Base-by-base conservation (phyloP, 2,329 filamentous ascomycete genomes). In the Cercospora nicotianae region DNA sequence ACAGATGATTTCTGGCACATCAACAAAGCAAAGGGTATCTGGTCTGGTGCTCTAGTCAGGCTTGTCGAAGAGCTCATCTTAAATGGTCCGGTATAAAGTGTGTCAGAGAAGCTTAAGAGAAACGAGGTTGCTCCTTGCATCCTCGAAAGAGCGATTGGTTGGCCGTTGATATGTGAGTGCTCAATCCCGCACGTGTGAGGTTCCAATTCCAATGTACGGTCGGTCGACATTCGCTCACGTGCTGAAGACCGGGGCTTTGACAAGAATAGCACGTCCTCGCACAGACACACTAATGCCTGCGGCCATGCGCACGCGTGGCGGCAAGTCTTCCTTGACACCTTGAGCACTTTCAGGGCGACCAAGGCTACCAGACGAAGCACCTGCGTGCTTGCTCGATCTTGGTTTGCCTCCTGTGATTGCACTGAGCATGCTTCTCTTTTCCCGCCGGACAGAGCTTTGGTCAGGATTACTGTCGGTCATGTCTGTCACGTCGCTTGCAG, bases 261-360 rank as follows among this genome's bases (percentile, higher is more conserved):
- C 80, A 71, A 85, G 72, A 36, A 85, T 80, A 51, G 78, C 80
- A 70, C 82, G 81, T n/a, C 82, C 81, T 58, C 83, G 79, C 39
- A 85, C 81, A 67, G 80, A 78, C n/a, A 84, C 82, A 7, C 80
- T 79, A 53, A 84, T 76, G 33, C 82, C 82, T 10, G 81, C 81
- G 16, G 82, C 79, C 75, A 85, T 76, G n/a, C 83, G 77, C 51
- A 85, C 83, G 13, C 82, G 76, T 28, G 80, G 80, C 62, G 80
- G 77, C 53, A 75, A 71, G 42, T 79, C 74, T 63, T 83, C 82
- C 42, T 82, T 79, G 60, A 78, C 77, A 30, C 77, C 76, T 61
- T 75, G 73, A 10, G 80, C 78, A 71, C 80, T 82, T 31, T 81
- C 80, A 23, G 81, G 80, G 55, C 80, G 71, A 76, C 77, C 60